Evolutionary conservation across 2,329 filamentous ascomycete species (phyloP).

Genomic region (Cercospora citrullina): DNA sequence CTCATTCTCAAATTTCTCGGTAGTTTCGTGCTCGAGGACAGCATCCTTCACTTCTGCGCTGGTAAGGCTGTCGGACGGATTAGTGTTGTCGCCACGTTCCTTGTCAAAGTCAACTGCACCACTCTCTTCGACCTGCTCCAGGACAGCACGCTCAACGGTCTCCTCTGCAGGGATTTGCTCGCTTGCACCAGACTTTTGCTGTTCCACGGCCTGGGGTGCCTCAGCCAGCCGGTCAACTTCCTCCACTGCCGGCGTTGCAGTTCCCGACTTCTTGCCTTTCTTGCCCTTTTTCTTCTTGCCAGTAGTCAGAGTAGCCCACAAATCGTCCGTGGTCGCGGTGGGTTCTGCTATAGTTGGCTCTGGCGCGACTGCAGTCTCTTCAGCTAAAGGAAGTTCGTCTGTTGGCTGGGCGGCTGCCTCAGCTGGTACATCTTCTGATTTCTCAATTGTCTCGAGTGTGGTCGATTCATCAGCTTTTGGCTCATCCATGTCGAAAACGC

Average conservation of each 20-base stretch:
- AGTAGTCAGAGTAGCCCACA: constrained; percentile 29
- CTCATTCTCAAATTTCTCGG: background rate
- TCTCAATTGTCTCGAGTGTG: background rate
- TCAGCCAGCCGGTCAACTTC: constrained; percentile 29
- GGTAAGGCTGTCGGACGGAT: background rate
- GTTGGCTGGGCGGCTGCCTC: background rate
- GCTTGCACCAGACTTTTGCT: background rate
- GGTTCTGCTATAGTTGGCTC: background rate
- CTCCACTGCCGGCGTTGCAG: background rate
- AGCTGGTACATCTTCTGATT: background rate
- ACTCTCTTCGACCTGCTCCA: background rate
- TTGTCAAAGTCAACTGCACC: constrained; percentile 1
- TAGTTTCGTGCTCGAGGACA: background rate
- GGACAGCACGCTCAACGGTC: background rate
- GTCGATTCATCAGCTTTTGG: background rate
- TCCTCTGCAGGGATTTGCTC: constrained; percentile 2
- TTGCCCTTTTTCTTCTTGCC: constrained; percentile 42
- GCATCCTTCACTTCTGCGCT: background rate
- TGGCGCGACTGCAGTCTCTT: background rate
- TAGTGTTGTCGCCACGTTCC: constrained; percentile 1
- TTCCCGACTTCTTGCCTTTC: constrained; percentile 46
- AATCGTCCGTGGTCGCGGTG: constrained; percentile 20
- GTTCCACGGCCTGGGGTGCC: background rate
- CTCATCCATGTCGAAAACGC: background rate
- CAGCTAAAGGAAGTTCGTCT: background rate